Evolutionary conservation across 1,139 yeast species (phyloP).

Genomic region (Geotrichum bryndzae): DNA sequence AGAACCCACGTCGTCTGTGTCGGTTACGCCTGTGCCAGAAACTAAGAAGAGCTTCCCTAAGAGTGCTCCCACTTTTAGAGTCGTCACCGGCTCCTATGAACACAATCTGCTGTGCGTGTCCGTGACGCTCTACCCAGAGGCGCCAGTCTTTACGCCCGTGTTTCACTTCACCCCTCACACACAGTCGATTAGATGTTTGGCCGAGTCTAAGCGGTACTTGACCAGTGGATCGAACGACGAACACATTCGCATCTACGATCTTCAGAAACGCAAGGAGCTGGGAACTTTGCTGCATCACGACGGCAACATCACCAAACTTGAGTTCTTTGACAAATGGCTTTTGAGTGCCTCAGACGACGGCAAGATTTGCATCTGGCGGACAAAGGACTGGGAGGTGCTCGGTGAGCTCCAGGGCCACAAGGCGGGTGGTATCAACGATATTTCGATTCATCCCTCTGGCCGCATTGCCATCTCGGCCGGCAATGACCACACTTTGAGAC

Average conservation of each 20-base stretch:
- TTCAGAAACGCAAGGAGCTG: conserved; percentile 87
- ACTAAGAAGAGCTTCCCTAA: background rate
- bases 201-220: conserved; percentile 73
- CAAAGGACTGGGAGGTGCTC: conserved; percentile 93
- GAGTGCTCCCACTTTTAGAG: conserved; percentile 45
- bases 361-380: conserved; percentile 84
- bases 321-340: conserved; percentile 73
- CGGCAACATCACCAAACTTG: conserved; percentile 76
- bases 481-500: conserved; percentile 70
- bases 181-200: conserved; percentile 77
- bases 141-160: conserved; percentile 78
- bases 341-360: conserved; percentile 91
- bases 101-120: conserved; percentile 86
- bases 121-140: conserved; percentile 43
- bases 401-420: conserved; percentile 84
- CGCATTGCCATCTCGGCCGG: conserved; percentile 87
- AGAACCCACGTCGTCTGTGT: background rate
- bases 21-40: background rate
- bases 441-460: conserved; percentile 90
- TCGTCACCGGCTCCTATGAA: conserved; percentile 92
- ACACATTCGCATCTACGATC: conserved; percentile 87
- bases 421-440: conserved; percentile 57
- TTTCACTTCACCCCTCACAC: conserved; percentile 96
- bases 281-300: conserved; percentile 87
- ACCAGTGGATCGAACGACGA: conserved; percentile 97